phyloP scores from a whole-genome alignment of 345 rosid genomes.

The Lumnitzera littorea region DNA sequence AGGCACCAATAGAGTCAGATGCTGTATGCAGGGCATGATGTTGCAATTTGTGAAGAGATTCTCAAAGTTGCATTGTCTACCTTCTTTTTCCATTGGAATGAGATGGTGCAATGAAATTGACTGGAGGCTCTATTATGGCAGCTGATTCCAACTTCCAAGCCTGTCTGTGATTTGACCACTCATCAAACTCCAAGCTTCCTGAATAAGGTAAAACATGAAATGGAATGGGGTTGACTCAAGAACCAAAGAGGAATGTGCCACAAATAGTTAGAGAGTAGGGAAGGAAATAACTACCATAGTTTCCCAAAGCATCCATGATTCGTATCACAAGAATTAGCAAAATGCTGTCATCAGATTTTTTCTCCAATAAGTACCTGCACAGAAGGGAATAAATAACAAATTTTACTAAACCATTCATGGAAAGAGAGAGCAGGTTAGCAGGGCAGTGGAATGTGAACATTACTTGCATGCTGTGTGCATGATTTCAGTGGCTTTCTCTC shows the following conservation, averaged over 20 bases:
- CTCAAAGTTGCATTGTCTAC: conserved; percentile 24
- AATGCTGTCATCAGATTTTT: conserved; percentile 98
- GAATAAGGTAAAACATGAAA: conserved; percentile 11
- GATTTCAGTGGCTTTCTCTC: conserved; percentile 80
- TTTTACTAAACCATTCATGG: conserved; percentile 11
- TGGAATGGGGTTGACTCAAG: background rate
- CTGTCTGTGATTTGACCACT: conserved; percentile 97
- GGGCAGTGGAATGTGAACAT: conserved; percentile 21
- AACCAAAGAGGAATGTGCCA: conserved; percentile 7
- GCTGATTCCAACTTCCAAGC: conserved; percentile 99
- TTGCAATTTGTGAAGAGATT: conserved; percentile 7
- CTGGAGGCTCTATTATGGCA: conserved; percentile 90
- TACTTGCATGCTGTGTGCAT: conserved; percentile 89
- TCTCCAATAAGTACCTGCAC: conserved; percentile 72
- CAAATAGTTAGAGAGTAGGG: background rate
- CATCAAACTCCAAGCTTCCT: conserved; percentile 95
- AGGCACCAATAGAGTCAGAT: conserved; percentile 16
- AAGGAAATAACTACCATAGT: conserved; percentile 59
- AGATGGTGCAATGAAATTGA: conserved; percentile 74
- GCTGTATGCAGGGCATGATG: conserved; percentile 1
- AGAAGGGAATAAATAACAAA: conserved; percentile 14
- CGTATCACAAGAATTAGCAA: conserved; percentile 76
- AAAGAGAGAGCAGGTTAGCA: conserved; percentile 5
- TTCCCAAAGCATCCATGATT: conserved; percentile 89
- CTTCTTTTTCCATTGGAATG: conserved; percentile 91